Percentiles rank a stretch among this genome's conserved stretches.
Conservation (phyloP, 495 filamentous ascomycete genomes). For the Neurospora sp. region DNA sequence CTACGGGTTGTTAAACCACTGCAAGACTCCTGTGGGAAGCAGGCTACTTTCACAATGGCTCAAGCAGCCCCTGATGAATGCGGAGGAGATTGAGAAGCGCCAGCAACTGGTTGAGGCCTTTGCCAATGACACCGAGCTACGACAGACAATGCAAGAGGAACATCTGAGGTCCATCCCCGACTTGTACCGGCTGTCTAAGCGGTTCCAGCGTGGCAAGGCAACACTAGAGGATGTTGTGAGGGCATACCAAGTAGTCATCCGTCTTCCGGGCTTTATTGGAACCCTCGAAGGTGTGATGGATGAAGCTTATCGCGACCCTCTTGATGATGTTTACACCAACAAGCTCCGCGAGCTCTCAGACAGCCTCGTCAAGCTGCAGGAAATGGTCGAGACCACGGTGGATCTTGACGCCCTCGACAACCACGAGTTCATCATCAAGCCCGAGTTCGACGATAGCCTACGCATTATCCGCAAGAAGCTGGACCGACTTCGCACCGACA, state of each 20-base stretch:
- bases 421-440: constrained; percentile 98
- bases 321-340: constrained; percentile 80
- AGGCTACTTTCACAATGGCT: constrained; percentile 91
- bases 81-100: constrained; percentile 77
- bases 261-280: constrained; percentile 78
- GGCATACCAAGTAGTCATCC: constrained; percentile 88
- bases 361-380: constrained; percentile 75
- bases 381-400: constrained; percentile 98
- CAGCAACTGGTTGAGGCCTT: constrained; percentile 96
- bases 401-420: constrained; percentile 92
- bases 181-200: constrained; percentile 85
- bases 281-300: constrained; percentile 93
- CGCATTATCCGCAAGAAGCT: constrained; percentile 82
- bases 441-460: constrained; percentile 88
- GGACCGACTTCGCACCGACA: constrained; percentile 71
- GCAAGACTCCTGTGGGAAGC: constrained; percentile 91
- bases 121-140: constrained; percentile 81
- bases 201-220: constrained; percentile 83
- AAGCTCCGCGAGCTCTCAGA: constrained; percentile 69
- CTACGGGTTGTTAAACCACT: constrained; percentile 91
- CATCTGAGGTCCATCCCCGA: constrained; percentile 91
- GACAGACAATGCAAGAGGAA: constrained; percentile 97
- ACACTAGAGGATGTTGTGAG: constrained; percentile 93
- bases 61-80: constrained; percentile 94
- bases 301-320: constrained; percentile 76